Evolutionary conservation across 2,329 filamentous ascomycete genomes (phyloP), one percentile per base, ranked within the genome.

Genomic region (Purpureocillium takamizusanense): DNA sequence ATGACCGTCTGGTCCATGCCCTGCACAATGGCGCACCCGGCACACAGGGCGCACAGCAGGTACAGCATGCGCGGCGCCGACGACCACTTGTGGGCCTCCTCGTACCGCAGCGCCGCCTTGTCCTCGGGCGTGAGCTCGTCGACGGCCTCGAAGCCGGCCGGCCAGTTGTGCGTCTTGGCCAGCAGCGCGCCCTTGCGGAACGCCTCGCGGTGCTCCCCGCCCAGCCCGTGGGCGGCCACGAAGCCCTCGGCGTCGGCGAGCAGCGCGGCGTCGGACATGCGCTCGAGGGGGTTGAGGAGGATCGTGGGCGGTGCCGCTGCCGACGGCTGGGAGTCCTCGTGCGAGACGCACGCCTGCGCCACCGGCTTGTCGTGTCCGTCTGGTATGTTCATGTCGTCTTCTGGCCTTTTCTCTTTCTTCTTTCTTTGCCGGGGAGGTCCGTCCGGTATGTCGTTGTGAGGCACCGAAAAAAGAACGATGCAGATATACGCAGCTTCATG

Each of bases 1-100:
- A 79, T 75, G 3, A 78, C 77, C 0, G 76, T 78, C 52, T 81
- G 74, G 50, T 81, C 76, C 72, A 80, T 78, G 46, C 78, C 78
- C 47, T 81, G 78, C 1, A 82, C 78, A 11, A 77, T 76, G 15
- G 78, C 78, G 11, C 55, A 59, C 0, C 56, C 55, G 0, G 57
- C 56, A 16, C 57, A 61, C 0, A 60, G 49, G 2, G 51, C 52
- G 37, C 59, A 61, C 2, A 62, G 51, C 18, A 60, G 59, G 48
- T 61, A 61, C 5, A 61, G 48, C 23, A 47, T 47, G 23, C 52
- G 56, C 0, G 59, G 59, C 9, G 60, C 53, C 2, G 29, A 33
- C 2, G 50, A 46, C 59, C 59, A 61, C 11, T 53, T 49, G 17
- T 56, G 48, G 1, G 47, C 50, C 8, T 48, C 45, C 29, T 61